phyloP scores from a whole-genome alignment of 495 filamentous ascomycete species.

The Peziza echinospora region DNA sequence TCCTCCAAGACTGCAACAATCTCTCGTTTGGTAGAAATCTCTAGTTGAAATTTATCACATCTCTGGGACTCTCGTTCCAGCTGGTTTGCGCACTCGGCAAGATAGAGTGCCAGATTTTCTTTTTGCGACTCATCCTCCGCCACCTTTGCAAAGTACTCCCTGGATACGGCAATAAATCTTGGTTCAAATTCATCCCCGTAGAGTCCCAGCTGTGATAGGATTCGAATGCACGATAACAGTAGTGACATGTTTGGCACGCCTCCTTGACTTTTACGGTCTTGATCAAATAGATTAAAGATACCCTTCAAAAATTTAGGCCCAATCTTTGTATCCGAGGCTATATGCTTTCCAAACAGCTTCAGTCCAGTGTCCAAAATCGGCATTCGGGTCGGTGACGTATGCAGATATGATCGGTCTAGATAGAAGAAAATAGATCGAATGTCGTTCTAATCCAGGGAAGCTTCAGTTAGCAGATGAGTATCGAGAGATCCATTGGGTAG shows the following conservation, averaged over 20 bases:
- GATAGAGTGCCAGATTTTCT: constrained; percentile 43
- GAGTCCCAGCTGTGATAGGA: constrained; percentile 60
- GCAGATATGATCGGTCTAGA: constrained; percentile 69
- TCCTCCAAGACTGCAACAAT: constrained; percentile 44
- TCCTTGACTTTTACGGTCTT: constrained; percentile 37
- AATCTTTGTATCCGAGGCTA: constrained; percentile 32
- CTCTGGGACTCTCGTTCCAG: constrained; percentile 47
- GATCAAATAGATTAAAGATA: constrained; percentile 50
- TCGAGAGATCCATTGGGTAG: too few species aligned
- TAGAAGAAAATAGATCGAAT: constrained; percentile 79
- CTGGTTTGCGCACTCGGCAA: constrained; percentile 39
- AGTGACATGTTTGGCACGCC: constrained; percentile 30
- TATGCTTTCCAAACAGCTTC: constrained; percentile 31
- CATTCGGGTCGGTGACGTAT: constrained; percentile 38
- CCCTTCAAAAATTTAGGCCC: constrained; percentile 40
- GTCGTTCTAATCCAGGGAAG: constrained; percentile 44
- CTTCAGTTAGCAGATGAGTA: too few species aligned
- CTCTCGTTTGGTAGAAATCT: constrained; percentile 49
- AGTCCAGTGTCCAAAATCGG: constrained; percentile 40
- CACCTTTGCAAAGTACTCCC: constrained; percentile 40
- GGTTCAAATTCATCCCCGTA: constrained; percentile 67
- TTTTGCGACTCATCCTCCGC: constrained; percentile 36
- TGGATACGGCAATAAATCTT: constrained; percentile 41
- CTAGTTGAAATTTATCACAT: constrained; percentile 60
- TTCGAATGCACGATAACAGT: constrained; percentile 47